These are phyloP conservation scores for Russula sp. DNA, from an alignment of 768 basidiomycete genomes.

Conservation along the genomic window DNA sequence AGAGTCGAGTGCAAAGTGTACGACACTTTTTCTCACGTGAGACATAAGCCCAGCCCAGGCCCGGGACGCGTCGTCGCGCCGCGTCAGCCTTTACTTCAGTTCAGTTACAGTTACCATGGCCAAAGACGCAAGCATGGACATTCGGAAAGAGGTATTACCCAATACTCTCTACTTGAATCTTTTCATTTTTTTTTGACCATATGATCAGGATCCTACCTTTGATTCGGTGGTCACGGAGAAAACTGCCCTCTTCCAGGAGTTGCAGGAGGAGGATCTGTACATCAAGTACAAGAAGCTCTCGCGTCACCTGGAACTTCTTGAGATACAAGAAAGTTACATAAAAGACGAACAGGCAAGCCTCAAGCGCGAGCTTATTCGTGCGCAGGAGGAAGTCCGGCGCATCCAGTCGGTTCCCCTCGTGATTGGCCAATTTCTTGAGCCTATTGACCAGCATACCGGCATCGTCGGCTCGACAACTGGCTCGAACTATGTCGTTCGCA, in stretches of 20 bases:
- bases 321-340: conserved; percentile 93
- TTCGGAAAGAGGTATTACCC: conserved; percentile 62
- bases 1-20: not conserved
- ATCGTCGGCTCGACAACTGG: conserved; percentile 98
- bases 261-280: conserved; percentile 89
- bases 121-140: conserved; percentile 80
- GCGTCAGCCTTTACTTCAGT: conserved; percentile 17
- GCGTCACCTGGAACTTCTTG: conserved; percentile 91
- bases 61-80: conserved; percentile 18
- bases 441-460: conserved; percentile 94
- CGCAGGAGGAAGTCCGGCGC: conserved; percentile 98
- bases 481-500: conserved; percentile 96
- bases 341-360: conserved; percentile 98
- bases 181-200: not conserved
- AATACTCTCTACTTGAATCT: not conserved
- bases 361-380: conserved; percentile 95
- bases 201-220: conserved; percentile 77
- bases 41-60: not conserved
- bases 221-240: conserved; percentile 86
- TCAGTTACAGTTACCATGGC: conserved; percentile 46
- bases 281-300: conserved; percentile 96
- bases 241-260: conserved; percentile 75
- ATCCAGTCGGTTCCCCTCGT: conserved; percentile 98
- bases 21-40: conserved; percentile 15
- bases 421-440: conserved; percentile 98